Evolutionary conservation across 108 stramenopile genomes (phyloP), one percentile per base, ranked within the genome.

Genomic region (Pseudonitzschia multiseries): DNA sequence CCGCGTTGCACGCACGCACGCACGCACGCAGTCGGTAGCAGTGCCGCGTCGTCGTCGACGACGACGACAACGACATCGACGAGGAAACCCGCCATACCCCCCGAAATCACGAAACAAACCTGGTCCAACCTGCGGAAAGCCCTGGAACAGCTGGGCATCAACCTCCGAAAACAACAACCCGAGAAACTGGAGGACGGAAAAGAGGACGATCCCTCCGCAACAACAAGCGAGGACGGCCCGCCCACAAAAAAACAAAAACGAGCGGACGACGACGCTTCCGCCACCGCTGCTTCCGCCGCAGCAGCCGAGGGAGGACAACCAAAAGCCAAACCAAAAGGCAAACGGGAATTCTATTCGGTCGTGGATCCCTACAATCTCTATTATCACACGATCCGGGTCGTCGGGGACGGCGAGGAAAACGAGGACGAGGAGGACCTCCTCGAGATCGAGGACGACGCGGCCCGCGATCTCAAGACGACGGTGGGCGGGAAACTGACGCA

Each of bases 401-500:
- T 52, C 1, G 50, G 51, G 12, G 67, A 68, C 40, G 51, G 40
- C 46, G 46, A 62, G 32, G 32, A n/a, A 0, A 62, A 62, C 32
- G 36, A 62, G 14, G 75, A 74, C 17, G 79, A 69, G 20, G 79
- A 79, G 43, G 79, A 79, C 57, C 68, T 33, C 12, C 13, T 62
- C 9, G 57, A 65, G 24, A 68, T 72, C 29, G 77, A 78, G 41
- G 69, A 78, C 41, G 77, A 78, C 17, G 72, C 70, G 64, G 82
- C 65, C 62, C 70, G 68, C 26, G 73, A 79, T 29, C 61, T 79
- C 50, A 79, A 79, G 60, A 54, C 73, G 56, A 69, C 69, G 5
- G 41, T 57, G 0, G 90, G 89, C 48, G 88, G 86, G 3, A 88
- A 88, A 27, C 40, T 93, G 1, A 79, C 85, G 27, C 84, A 90